Evolutionary conservation across 306 rosid species (phyloP).

Genomic region (Vigna reflexopilosa): DNA sequence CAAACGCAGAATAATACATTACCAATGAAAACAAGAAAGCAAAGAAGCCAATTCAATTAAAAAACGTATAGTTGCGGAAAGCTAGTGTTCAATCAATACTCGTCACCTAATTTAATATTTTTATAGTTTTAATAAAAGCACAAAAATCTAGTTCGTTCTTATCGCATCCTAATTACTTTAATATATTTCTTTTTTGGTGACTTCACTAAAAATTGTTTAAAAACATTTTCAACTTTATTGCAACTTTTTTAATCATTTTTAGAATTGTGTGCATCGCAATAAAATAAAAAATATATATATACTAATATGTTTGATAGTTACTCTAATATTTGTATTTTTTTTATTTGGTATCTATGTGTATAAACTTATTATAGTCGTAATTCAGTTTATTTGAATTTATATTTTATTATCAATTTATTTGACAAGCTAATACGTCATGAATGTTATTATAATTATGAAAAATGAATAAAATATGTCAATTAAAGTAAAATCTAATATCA

Average conservation of each 20-base stretch:
- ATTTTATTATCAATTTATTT: not conserved
- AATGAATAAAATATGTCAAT: not conserved
- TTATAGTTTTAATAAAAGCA: slow-evolving; percentile 32
- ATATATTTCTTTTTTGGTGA: slow-evolving; percentile 5
- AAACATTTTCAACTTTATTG: not conserved
- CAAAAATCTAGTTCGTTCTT: slow-evolving; percentile 52
- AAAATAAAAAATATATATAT: not conserved
- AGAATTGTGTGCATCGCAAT: not conserved
- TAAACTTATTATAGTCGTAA: not conserved
- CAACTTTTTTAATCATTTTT: not conserved
- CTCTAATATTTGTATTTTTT: not conserved
- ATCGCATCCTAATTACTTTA: slow-evolving; percentile 48
- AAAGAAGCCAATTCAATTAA: slow-evolving; percentile 35
- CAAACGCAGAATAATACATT: slow-evolving; percentile 50
- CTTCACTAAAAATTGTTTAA: not conserved
- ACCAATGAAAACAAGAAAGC: slow-evolving; percentile 27
- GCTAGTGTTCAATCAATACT: slow-evolving; percentile 55
- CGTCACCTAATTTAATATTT: slow-evolving; percentile 53
- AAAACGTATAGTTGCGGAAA: slow-evolving; percentile 50
- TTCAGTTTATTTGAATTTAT: not conserved
- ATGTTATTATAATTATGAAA: not conserved
- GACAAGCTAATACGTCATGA: not conserved
- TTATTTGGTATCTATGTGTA: not conserved
- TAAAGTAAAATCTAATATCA: not conserved
- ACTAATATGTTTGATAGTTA: not conserved